Evolutionary conservation across 768 basidiomycete species (phyloP), one percentile per base, ranked within the genome.

Genomic region (Boletus rex-veris): DNA sequence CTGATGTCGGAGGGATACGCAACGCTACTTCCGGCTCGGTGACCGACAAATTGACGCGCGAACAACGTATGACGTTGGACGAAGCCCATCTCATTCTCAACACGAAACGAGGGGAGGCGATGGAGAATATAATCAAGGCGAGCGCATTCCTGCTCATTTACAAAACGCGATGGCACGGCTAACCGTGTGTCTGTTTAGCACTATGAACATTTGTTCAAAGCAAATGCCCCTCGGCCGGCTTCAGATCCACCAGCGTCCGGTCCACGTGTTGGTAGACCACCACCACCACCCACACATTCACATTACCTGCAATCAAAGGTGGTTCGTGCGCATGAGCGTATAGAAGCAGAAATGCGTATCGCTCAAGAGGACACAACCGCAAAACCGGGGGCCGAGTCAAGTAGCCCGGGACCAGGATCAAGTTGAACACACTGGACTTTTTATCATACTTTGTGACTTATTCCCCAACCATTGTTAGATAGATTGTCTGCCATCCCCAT

Each of bases 241-340:
- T 75, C 82, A 14, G 75, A 77, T 54, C 73, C 62, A 50, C 77
- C 78, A 61, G 73, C 71, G 36, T 54, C 77, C 8, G 59, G 67
- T 30, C 28, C 64, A 49, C 63, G 62, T 38, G 62, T 77, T 14
- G 74, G 79, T 36, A 81, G 76, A 66, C 73, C 71, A 21, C 66
- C 72, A 5, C 60, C 72, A 21, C 74, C 70, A 26, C 77, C 77
- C 19, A 63, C 73, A 36, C 78, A 92, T 67, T 94, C 92, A 35
- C 91, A 94, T 71, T 98, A 98, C 72, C 78, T 98, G 12, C 95
- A 96, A 68, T 95, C 92, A 31, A 99, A 99, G 74, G 92, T 99
- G n/a, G 83, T 92, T 42, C 84, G 97, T 39, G 96, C 97, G 18
- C 81, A 85, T 50, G 94, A 98, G 74, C 84, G 97, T 73, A 85